Evolutionary conservation across 768 basidiomycete species (phyloP).

Genomic region (Tulasnella sp.): DNA sequence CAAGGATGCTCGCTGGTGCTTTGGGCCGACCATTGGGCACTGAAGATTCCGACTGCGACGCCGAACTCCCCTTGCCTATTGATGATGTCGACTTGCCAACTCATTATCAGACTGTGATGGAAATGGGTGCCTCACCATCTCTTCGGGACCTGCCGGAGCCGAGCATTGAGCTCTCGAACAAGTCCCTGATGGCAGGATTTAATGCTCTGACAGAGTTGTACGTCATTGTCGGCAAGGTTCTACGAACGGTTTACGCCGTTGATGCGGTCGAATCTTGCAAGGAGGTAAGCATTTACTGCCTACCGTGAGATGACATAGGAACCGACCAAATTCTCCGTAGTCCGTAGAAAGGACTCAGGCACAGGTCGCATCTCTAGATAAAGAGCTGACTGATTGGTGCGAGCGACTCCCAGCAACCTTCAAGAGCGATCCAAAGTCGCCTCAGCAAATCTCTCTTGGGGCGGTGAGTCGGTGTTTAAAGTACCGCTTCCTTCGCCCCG

Average conservation of each 20-base stretch:
- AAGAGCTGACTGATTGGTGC: slow-evolving; percentile 79
- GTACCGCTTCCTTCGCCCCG: background rate
- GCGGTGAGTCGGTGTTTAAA: slow-evolving; percentile 51
- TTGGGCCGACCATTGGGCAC: slow-evolving; percentile 86
- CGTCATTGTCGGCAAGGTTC: slow-evolving; percentile 73
- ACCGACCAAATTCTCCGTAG: slow-evolving; percentile 39
- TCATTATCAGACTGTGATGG: slow-evolving; percentile 59
- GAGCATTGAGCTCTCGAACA: slow-evolving; percentile 5
- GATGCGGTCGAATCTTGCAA: slow-evolving; percentile 46
- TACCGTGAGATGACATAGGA: slow-evolving; percentile 41
- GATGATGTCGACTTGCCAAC: slow-evolving; percentile 79
- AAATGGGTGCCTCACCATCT: slow-evolving; percentile 15
- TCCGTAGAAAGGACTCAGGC: slow-evolving; percentile 69
- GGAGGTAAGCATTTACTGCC: slow-evolving; percentile 26
- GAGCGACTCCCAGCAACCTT: slow-evolving; percentile 73
- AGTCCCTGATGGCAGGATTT: slow-evolving; percentile 80
- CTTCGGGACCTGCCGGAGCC: slow-evolving; percentile 3
- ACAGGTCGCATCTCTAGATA: slow-evolving; percentile 76
- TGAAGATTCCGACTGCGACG: slow-evolving; percentile 89
- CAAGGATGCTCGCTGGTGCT: slow-evolving; percentile 89
- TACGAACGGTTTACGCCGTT: slow-evolving; percentile 80
- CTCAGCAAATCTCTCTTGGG: slow-evolving; percentile 81
- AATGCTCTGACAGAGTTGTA: slow-evolving; percentile 76
- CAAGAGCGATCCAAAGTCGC: slow-evolving; percentile 72
- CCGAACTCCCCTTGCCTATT: slow-evolving; percentile 78